Base-by-base conservation (phyloP, 78 protist genomes). In the Chrysochromulina parva region DNA sequence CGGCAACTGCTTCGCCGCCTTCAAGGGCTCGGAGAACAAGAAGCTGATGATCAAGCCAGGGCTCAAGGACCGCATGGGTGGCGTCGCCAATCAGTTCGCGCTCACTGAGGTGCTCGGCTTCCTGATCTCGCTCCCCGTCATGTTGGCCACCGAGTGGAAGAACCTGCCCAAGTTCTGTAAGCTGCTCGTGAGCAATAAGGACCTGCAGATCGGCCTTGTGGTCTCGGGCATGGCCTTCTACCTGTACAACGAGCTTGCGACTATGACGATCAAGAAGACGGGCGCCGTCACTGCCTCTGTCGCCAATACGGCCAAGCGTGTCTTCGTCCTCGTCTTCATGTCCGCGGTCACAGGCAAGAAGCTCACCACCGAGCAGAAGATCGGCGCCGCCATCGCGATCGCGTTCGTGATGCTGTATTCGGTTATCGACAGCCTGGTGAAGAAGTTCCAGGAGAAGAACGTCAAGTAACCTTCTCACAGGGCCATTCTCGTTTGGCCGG, bases 301-400 rank as follows among this genome's bases (percentile, higher is more conserved):
- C 24, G 91, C 91, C 16, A 88, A 88, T 85, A 88, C 91, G 52
- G 91, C 91, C 91, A 88, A 88, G 91, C 82, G 91, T 57, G 91
- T 69, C 86, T 57, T 88, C 85, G 85, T 88, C 57, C 71, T 88
- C 54, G 71, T 88, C 71, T 85, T 85, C 20, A 60, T 60, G 66
- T 5, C 66, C 24, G 66, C 66, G 24, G 66, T 60, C 20, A 60
- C 66, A 20, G 66, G 66, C 66, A 60, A 60, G 20, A 20, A 13
- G 24, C 66, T 60, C 66, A 16, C 66, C 66, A 20, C 10, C 24
- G 66, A 60, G 66, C 66, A 60, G 20, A 60, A 60, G 66, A 60
- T 60, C 20, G 66, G 66, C 24, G 66, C 66, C 5, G 20, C 66
- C 24, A 16, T 60, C 20, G 66, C 66, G 24, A 60, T 60, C 20